Evolutionary conservation across 2,329 filamentous ascomycete species (phyloP), one percentile per base, ranked within the genome.

Genomic region (Hymenoscyphus scutula): DNA sequence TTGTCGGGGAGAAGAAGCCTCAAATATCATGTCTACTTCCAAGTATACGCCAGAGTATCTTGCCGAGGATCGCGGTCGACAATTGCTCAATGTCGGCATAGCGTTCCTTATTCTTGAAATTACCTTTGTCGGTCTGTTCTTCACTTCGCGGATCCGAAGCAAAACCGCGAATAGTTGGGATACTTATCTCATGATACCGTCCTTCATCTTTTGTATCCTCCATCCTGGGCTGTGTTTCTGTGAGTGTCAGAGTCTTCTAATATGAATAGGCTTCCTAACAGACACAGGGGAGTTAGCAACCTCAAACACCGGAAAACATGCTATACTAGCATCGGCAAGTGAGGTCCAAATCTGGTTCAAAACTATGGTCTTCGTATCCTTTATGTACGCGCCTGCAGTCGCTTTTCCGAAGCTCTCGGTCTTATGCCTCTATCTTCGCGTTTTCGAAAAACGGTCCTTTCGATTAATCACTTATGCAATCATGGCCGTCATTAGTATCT

Each of bases 381-480:
- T 29, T 17, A 32, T 32, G 27, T 54, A 54, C 29, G 19, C 54
- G 32, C 54, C 54, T n/a, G 27, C 65, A 3, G 63, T 65, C 19
- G 59, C 61, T 25, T 59, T 67, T 30, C 63, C 65, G 27, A 67
- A 67, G 57, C 53, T 67, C 23, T 61, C 55, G 13, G 53, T 67
- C 23, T 55, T 67, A 27, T 61, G 58, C 30, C 60, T 67, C 32
- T 67, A 67, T 45, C 64, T 66, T 38, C 60, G 64, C 15, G 64
- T 66, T 15, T 67, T 67, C 37, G 53, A 58, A 3, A 56, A 54
- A 45, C 60, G 53, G 13, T 57, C 56, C 5, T 65, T 60, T 30
- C 65, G 64, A 48, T 59, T 60, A 27, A 41, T 59, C n/a, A 61
- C 62, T 19, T 66, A 56, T 25, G 17, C 11, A 38, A 41, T 66